phyloP scores from a whole-genome alignment of 202 grass and related monocot species.

The Panicum hallii region DNA sequence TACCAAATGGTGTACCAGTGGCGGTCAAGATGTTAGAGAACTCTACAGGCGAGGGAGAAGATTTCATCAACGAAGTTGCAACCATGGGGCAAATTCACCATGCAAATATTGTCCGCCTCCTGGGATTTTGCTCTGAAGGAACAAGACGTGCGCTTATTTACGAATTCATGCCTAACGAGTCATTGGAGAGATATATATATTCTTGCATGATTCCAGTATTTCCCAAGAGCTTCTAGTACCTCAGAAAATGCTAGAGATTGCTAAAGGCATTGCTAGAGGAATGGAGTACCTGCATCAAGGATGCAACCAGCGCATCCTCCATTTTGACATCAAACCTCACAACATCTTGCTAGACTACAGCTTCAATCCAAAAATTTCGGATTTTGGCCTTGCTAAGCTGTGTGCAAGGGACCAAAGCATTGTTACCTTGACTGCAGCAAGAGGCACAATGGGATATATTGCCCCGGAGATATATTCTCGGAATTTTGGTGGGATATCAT shows the following conservation, averaged over 20 bases:
- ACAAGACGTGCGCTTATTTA: constrained; percentile 58
- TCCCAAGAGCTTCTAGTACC: not conserved
- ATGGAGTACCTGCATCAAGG: constrained; percentile 76
- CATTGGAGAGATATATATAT: constrained; percentile 71
- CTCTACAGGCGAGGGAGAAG: constrained; percentile 54
- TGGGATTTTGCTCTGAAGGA: constrained; percentile 66
- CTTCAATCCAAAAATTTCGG: constrained; percentile 68
- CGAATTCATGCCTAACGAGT: constrained; percentile 73
- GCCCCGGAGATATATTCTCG: constrained; percentile 66
- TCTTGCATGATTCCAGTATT: not conserved
- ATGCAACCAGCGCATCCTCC: constrained; percentile 63
- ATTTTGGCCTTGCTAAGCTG: constrained; percentile 73
- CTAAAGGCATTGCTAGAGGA: constrained; percentile 53
- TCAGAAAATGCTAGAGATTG: constrained; percentile 48
- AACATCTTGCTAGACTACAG: constrained; percentile 62
- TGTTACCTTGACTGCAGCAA: constrained; percentile 56
- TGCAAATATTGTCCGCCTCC: constrained; percentile 62
- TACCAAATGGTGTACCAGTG: constrained; percentile 46
- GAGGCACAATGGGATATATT: constrained; percentile 77
- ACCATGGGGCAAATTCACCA: constrained; percentile 78
- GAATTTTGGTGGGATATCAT: constrained; percentile 64
- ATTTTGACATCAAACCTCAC: constrained; percentile 73
- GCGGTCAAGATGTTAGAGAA: constrained; percentile 61
- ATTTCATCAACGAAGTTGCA: constrained; percentile 76
- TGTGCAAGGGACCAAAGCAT: constrained; percentile 64